Evolutionary conservation across 1,284 basidiomycete genomes (phyloP).

Genomic region (Dichomitus squalens): DNA sequence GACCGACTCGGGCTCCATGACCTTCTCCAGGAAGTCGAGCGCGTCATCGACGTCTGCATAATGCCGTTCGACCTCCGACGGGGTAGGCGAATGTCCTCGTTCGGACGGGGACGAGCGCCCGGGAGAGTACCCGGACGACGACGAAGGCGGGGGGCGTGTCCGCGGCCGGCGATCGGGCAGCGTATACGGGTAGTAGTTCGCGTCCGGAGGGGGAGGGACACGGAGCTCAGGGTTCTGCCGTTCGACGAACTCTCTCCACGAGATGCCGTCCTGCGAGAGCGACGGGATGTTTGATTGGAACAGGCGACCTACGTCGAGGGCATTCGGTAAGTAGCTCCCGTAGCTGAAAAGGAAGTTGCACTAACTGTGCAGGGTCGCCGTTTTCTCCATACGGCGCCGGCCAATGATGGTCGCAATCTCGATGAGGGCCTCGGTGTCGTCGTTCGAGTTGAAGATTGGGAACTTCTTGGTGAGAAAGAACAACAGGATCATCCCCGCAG

Average conservation of each 20-base stretch:
- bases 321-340: neutral
- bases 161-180: slow-evolving; percentile 18
- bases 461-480: slow-evolving; percentile 94
- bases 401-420: slow-evolving; percentile 94
- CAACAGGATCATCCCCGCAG: slow-evolving; percentile 89
- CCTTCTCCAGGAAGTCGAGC: slow-evolving; percentile 70
- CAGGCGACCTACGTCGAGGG: slow-evolving; percentile 68
- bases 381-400: slow-evolving; percentile 80
- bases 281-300: slow-evolving; percentile 86
- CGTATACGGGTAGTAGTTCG: slow-evolving; percentile 55
- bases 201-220: slow-evolving; percentile 53
- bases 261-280: slow-evolving; percentile 62
- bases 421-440: slow-evolving; percentile 95
- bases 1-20: slow-evolving; percentile 77
- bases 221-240: slow-evolving; percentile 77
- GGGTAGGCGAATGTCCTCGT: slow-evolving; percentile 15
- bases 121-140: slow-evolving; percentile 31
- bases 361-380: slow-evolving; percentile 90
- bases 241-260: slow-evolving; percentile 76
- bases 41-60: slow-evolving; percentile 63
- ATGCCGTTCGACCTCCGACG: slow-evolving; percentile 41
- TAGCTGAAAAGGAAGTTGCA: slow-evolving; percentile 13
- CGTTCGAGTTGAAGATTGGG: slow-evolving; percentile 92
- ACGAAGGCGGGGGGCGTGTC: slow-evolving; percentile 35
- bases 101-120: slow-evolving; percentile 23